A percentile compares a stretch with the other conserved stretches of the same genome.
These are phyloP conservation scores for Sisymbrium altissimum DNA, from an alignment of 345 rosid genomes.

Conservation along the genomic window DNA sequence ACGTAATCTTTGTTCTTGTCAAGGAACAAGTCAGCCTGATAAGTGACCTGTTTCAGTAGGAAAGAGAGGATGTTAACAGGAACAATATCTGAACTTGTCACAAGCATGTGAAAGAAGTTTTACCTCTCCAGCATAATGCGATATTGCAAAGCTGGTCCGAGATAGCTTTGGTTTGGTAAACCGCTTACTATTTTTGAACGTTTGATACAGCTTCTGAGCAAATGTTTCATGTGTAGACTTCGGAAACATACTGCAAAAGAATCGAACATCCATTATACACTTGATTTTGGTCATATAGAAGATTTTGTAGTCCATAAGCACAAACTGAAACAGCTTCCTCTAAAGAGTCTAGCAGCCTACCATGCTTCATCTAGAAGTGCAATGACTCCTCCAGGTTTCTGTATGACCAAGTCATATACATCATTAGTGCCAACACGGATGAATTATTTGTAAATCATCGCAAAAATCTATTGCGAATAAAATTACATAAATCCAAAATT, in stretches of 20 bases:
- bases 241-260: conserved; percentile 84
- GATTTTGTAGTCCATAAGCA: background rate
- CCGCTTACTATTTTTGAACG: conserved; percentile 90
- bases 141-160: conserved; percentile 88
- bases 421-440: conserved; percentile 11
- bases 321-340: conserved; percentile 12
- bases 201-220: conserved; percentile 97
- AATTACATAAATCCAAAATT: conserved; percentile 1
- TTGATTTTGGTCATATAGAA: conserved; percentile 13
- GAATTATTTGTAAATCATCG: background rate
- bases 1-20: conserved; percentile 99
- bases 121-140: conserved; percentile 99
- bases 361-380: conserved; percentile 99
- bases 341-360: conserved; percentile 43
- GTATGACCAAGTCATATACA: conserved; percentile 36
- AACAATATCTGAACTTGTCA: conserved; percentile 14
- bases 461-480: background rate
- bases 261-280: conserved; percentile 20
- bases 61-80: conserved; percentile 19
- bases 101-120: conserved; percentile 18
- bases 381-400: conserved; percentile 99
- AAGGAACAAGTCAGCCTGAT: conserved; percentile 91
- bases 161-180: conserved; percentile 98
- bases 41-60: conserved; percentile 57
- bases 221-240: conserved; percentile 99